These are phyloP conservation scores for Cardamine chenopodiifolia DNA, from an alignment of 345 rosid genomes.

Conservation along the genomic window DNA sequence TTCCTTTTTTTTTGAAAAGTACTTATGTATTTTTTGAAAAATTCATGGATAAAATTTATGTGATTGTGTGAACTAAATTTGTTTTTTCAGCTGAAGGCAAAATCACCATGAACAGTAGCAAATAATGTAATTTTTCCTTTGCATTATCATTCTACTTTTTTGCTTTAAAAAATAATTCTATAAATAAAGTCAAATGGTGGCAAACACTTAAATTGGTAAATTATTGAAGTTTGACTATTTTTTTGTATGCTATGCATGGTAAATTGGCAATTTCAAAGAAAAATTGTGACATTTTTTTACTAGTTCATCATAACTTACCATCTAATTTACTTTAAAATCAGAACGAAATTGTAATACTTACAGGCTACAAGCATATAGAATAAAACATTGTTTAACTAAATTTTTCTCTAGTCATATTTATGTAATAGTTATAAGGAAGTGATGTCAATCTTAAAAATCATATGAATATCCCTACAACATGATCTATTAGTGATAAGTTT, in stretches of 20 bases:
- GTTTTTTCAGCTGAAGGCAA: no score
- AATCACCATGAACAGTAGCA: no score
- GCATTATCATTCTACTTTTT: constrained; percentile 24
- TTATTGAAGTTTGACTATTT: constrained; percentile 20
- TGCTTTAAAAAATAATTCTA: neutral
- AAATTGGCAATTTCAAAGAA: constrained; percentile 13
- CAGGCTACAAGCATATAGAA: neutral
- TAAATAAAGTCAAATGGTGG: constrained; percentile 29
- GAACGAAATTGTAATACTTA: neutral
- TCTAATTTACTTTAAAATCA: neutral
- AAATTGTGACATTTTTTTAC: neutral
- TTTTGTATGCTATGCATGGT: neutral
- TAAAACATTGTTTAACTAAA: neutral
- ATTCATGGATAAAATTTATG: no score
- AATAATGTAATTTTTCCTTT: no score
- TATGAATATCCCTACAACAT: constrained; percentile 18
- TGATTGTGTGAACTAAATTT: no score
- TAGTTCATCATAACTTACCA: constrained; percentile 9
- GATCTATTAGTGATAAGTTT: constrained; percentile 12
- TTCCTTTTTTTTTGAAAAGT: no score
- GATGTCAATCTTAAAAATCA: constrained; percentile 19
- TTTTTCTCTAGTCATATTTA: constrained; percentile 2
- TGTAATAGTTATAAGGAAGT: constrained; percentile 2
- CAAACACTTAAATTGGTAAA: neutral
- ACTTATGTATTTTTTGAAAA: no score